Evolutionary conservation across 2,329 filamentous ascomycete genomes (phyloP), one percentile per base, ranked within the genome.

Genomic region (Aspergillus nomiae): DNA sequence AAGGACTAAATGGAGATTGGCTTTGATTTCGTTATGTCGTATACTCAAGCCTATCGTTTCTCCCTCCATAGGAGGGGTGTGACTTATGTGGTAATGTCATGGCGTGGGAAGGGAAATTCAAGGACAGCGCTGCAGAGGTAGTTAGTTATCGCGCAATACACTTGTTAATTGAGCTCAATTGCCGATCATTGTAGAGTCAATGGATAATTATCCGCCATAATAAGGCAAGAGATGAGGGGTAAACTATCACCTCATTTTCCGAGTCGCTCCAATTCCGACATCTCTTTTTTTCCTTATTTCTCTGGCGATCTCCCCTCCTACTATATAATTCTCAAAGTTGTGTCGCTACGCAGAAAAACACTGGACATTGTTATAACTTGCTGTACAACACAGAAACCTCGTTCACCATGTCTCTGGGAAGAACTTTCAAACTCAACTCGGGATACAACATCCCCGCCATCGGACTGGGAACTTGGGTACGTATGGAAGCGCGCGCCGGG

Each of bases 381-480:
- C 6, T 9, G 19, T 10, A 41, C 38, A 41, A 41, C 38, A 41
- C 19, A 41, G 8, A n/a, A 41, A 41, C 7, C 19, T 41, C 16
- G 9, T 10, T 16, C 45, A 34, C 24, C 24, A 78, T 78, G 75
- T 73, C 76, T 66, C 62, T 75, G 11, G 74, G 75, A 59, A 73
- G 72, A 45, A 68, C 70, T 24, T 78, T 75, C 58, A 81, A 78
- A 65, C 73, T 82, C 43, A 81, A 80, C 66, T 80, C 78, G 41
- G 79, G 78, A 51, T 73, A 77, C 43, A 67, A 73, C 30, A 81
- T 82, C 64, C 79, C 80, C 12, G 77, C 78, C 32, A 67, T 82
- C 51, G 79, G 80, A 41, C 72, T 81, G 26, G 80, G 80, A 10
- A 81, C 78, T 30, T 81, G 79, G 78, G 77, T 74, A 56, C 59